Evolutionary conservation across 2,329 filamentous ascomycete species (phyloP).

Genomic region (Harringtonia aguacate): DNA sequence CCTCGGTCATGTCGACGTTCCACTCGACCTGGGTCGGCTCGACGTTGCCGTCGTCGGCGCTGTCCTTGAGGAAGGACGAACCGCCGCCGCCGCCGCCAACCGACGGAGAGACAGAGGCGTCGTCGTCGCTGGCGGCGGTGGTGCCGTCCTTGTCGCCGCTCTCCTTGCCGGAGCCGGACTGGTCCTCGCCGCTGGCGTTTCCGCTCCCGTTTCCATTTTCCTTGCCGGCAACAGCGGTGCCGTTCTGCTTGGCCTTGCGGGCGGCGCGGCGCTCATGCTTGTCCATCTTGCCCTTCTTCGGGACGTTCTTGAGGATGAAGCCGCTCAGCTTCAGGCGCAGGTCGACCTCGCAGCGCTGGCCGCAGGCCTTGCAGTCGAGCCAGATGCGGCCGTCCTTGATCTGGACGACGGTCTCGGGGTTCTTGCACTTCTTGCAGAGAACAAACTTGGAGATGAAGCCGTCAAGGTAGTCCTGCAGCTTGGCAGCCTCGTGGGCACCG

Average conservation of each 20-base stretch:
- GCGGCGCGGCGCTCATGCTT: slow-evolving; percentile 88
- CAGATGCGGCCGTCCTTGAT: slow-evolving; percentile 90
- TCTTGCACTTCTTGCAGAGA: slow-evolving; percentile 99
- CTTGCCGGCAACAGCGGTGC: slow-evolving; percentile 46
- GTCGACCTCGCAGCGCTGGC: slow-evolving; percentile 85
- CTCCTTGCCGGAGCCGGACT: slow-evolving; percentile 32
- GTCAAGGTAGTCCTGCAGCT: slow-evolving; percentile 96
- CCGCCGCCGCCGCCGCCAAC: slow-evolving; percentile 44
- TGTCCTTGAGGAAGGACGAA: too few relatives aligned
- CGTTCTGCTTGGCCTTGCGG: slow-evolving; percentile 76
- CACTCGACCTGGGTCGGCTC: slow-evolving; percentile 67
- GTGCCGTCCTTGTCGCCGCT: slow-evolving; percentile 36
- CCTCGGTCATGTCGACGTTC: slow-evolving; percentile 94
- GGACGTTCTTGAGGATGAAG: slow-evolving; percentile 94
- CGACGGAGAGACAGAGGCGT: slow-evolving; percentile 52
- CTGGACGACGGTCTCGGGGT: slow-evolving; percentile 91
- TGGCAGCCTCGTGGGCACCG: slow-evolving; percentile 86
- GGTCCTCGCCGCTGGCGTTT: slow-evolving; percentile 52
- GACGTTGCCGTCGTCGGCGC: slow-evolving; percentile 30
- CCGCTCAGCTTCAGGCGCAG: slow-evolving; percentile 90
- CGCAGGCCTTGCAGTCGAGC: slow-evolving; percentile 97
- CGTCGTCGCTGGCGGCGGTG: slow-evolving; percentile 70
- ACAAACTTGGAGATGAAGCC: slow-evolving; percentile 98
- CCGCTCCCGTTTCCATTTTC: slow-evolving; percentile 35
- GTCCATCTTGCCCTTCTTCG: slow-evolving; percentile 93